phyloP scores from a whole-genome alignment of 2,329 filamentous ascomycete species.

The Raffaelea albimanens region DNA sequence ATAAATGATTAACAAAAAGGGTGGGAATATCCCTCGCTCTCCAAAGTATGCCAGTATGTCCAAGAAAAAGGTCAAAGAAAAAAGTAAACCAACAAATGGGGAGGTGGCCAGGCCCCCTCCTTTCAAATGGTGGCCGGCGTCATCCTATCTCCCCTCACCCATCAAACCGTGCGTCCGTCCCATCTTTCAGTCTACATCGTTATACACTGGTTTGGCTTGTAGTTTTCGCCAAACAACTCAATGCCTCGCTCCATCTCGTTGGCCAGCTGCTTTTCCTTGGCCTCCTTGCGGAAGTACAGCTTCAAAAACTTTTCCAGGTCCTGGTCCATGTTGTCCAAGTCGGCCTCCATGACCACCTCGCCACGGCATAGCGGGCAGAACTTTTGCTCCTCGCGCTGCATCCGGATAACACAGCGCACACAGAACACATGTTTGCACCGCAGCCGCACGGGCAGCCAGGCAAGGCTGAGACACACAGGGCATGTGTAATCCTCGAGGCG shows the following conservation, averaged over 20 bases:
- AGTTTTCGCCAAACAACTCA: constrained; percentile 60
- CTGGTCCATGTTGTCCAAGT: constrained; percentile 60
- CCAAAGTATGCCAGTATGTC: no score
- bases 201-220: constrained; percentile 47
- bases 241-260: constrained; percentile 69
- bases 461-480: constrained; percentile 68
- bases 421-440: constrained; percentile 72
- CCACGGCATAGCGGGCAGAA: constrained; percentile 70
- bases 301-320: constrained; percentile 60
- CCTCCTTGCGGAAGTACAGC: constrained; percentile 65
- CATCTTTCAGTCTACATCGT: constrained; percentile 40
- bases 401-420: constrained; percentile 71
- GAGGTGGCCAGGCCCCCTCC: no score
- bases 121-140: no score
- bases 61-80: no score
- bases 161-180: neutral
- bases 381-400: constrained; percentile 60
- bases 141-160: neutral
- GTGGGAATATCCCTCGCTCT: no score
- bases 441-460: constrained; percentile 73
- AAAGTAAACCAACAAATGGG: no score
- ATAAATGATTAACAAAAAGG: no score
- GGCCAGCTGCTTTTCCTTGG: constrained; percentile 56
- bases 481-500: constrained; percentile 79
- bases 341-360: constrained; percentile 61